Evolutionary conservation across 129 eudicot genomes (phyloP), one percentile per base, ranked within the genome.

Genomic region (Calendula officinalis): DNA sequence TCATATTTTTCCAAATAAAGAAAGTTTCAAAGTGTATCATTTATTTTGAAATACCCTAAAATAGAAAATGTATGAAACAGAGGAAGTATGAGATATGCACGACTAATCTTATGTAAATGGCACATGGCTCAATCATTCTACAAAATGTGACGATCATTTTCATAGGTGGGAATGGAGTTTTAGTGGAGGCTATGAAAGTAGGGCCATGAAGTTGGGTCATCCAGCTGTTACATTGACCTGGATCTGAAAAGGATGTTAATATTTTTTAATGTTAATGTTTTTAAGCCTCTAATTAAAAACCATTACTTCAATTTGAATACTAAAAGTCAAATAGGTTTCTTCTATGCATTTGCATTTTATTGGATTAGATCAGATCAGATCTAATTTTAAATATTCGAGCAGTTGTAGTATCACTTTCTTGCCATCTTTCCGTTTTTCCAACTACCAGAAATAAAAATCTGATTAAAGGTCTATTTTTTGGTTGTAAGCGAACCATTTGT

Each of bases 371-470:
- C 73, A 68, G 64, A 57, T 66, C 46, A 22, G 30, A 22, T 22
- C 30, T 14, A 41, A 22, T 0, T 22, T 22, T 22, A 71, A 36
- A 60, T 34, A 32, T 4, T 30, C 35, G 0, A 43, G 37, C 46
- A 69, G 49, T 36, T 69, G 66, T 36, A 35, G 57, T 17, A 66
- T 69, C 74, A 69, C 56, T 57, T 69, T 57, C 74, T 69, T 44
- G 35, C 56, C 56, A 56, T 16, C 57, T 44, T 69, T 36, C 56
- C 56, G 37, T 45, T 68, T 33, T 56, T 44, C 16, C 34, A 55
- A 41, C n/a, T 33, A 32, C 5, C 16, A 33, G 17, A 5, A 40
- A 37, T 36, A 62, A 4, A 47, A 7, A 11, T 3, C 15, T 54
- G 1, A 71, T 36, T 33, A 0, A 15, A 6, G 3, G 8, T 32